phyloP scores from a whole-genome alignment of 83 land plant species.

The Picea abies region DNA sequence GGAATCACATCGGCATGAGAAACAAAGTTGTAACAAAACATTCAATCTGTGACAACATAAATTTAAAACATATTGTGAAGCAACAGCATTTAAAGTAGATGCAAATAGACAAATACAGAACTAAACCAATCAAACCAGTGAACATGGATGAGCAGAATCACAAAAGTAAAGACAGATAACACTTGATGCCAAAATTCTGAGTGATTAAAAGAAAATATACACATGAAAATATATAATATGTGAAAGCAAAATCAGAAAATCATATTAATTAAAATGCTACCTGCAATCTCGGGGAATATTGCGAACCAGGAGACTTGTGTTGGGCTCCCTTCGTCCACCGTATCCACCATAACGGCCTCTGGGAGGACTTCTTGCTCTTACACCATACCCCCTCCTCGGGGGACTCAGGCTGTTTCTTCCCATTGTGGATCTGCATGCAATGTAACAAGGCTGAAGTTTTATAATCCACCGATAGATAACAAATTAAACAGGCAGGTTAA shows the following conservation, averaged over 20 bases:
- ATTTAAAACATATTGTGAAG: too few relatives aligned
- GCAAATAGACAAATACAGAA: background rate
- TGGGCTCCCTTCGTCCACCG: slow-evolving; percentile 54
- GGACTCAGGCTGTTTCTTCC: slow-evolving; percentile 63
- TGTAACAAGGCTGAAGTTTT: too few relatives aligned
- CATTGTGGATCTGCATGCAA: slow-evolving; percentile 21
- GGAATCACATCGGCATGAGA: too few relatives aligned
- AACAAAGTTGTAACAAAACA: too few relatives aligned
- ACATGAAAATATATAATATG: background rate
- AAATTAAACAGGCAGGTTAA: too few relatives aligned
- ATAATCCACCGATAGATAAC: too few relatives aligned
- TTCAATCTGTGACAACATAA: too few relatives aligned
- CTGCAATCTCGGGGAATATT: slow-evolving; percentile 64
- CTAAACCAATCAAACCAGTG: background rate
- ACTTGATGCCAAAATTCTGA: background rate
- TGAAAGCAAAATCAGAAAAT: background rate
- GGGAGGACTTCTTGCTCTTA: slow-evolving; percentile 56
- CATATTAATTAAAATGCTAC: slow-evolving; percentile 15
- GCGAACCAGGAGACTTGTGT: slow-evolving; percentile 55
- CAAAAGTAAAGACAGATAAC: background rate
- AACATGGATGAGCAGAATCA: background rate
- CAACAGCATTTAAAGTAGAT: background rate
- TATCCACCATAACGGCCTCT: slow-evolving; percentile 48
- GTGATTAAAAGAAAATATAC: too few relatives aligned
- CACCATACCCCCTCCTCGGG: slow-evolving; percentile 65